Conservation (phyloP, 2,329 filamentous ascomycete genomes). For the Ascochyta lentis region DNA sequence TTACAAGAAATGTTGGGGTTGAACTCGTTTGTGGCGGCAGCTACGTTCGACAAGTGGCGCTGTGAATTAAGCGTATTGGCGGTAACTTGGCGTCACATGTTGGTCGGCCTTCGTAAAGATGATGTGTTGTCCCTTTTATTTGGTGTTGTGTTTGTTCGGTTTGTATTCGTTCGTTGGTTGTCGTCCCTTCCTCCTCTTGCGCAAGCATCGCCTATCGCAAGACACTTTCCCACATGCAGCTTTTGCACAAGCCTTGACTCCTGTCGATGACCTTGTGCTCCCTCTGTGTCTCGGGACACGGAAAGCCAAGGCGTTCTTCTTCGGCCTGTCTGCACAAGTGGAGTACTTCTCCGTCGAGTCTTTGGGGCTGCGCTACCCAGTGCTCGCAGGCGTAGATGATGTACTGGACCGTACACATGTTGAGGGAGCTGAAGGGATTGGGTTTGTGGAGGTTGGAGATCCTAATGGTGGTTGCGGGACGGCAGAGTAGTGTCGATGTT, state of each 20-base stretch:
- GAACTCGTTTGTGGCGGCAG: background rate
- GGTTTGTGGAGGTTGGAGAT: background rate
- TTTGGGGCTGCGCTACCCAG: conserved; percentile 41
- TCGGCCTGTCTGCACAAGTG: conserved; percentile 40
- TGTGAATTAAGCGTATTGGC: background rate
- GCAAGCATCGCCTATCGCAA: background rate
- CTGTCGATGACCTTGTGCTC: conserved; percentile 41
- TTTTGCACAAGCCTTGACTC: conserved; percentile 42
- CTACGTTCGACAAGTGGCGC: background rate
- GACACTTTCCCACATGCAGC: conserved; percentile 39
- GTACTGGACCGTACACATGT: conserved; percentile 44
- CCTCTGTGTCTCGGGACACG: conserved; percentile 35
- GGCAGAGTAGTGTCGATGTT: background rate
- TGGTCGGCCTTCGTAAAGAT: background rate
- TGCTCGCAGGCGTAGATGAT: conserved; percentile 42
- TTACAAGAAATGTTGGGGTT: background rate
- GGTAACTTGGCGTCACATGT: background rate
- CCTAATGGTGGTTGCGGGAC: background rate
- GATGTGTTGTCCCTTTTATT: background rate
- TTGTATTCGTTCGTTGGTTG: conserved; percentile 3
- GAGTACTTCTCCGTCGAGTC: conserved; percentile 35
- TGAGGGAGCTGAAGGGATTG: background rate
- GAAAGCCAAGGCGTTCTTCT: conserved; percentile 32
- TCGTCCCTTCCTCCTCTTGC: background rate
- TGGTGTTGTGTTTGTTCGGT: background rate